Evolutionary conservation across 163 green algal genomes (phyloP), one percentile per base, ranked within the genome.

Genomic region (Picocystis sp.): DNA sequence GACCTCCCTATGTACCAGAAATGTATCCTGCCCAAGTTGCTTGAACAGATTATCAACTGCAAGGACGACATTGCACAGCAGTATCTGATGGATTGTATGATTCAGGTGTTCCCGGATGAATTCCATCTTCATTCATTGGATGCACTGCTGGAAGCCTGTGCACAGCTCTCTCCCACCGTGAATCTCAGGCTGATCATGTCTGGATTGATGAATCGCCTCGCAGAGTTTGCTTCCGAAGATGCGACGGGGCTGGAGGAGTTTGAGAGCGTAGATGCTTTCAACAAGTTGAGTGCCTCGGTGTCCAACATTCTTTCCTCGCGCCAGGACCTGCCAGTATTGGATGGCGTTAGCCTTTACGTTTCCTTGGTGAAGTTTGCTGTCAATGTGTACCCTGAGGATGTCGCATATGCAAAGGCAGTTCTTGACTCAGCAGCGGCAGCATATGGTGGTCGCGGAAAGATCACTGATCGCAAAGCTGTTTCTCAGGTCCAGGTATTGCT

Each of bases 81-180:
- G 60, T 99, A 97, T 74, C 71, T 99, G 12, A 95, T 97, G 87
- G 82, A 96, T 71, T 84, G 70, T 58, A 56, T 94, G 53, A 82
- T 83, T 21, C 73, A 77, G 51, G 69, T 72, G 22, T 95, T 97
- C 64, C 85, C 88, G 3, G 87, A 95, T 57, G 81, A 92, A 47
- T 97, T 92, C 71, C 89, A 98, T 66, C 58, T 96, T 50, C 75
- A 79, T 53, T 94, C 84, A 1, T 70, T 97, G 49, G 65, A 81
- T 29, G 51, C 62, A 15, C 66, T 98, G 52, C 72, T 97, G 52
- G 78, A 60, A 3, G 73, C 82, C 19, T 77, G 91, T 61, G 78
- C 82, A 14, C 57, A 87, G 62, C 76, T 98, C 62, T 80, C 94
- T 69, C 67, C 75, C 11, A 81, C 71, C 0, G 84, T 94, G 24